Base-by-base conservation (phyloP, 257 asterid species). In the Salvia hispanica region DNA sequence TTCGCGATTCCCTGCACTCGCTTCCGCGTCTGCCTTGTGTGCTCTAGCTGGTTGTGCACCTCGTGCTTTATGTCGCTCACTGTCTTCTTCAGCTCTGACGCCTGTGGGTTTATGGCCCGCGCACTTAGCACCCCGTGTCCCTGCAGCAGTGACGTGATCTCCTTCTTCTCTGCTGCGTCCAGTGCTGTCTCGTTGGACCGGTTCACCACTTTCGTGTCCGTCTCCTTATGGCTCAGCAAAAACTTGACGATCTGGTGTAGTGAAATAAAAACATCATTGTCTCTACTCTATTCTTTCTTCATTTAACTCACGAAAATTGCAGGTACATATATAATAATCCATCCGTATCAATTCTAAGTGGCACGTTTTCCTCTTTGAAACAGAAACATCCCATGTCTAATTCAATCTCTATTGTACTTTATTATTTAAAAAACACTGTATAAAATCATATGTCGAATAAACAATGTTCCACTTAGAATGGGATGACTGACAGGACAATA, bases 61-160 rank as follows among this genome's bases (percentile, higher is more conserved):
- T 79, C 90, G 56, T 81, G 90, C 74, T 84, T 84, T 56, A 84
- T 81, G 78, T 79, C 90, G 71, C 87, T 82, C 39, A 81, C 82
- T 0, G 84, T 82, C 59, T 76, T 77, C 47, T 84, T 84, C 25
- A 84, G 72, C 58, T 84, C 84, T 0, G 80, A 45, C 3, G 75
- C 21, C 21, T 58, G 70, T 0, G 85, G 84, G 13, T 80, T 80
- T 39, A 81, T 11, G 1, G 59, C 73, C 5, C 66, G 51, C 18
- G 80, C 89, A 7, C 83, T 79, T n/a, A 72, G 42, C 4, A 77
- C 84, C 0, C 90, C 85, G 4, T 79, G 77, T 15, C 74, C 85
- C 8, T 64, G 79, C 7, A 81, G 71, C 18, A 74, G 66, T 44
- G 70, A 51, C 1, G 73, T 21, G 3, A 77, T 74, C 9, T 76